Evolutionary conservation across 441 rosid genomes (phyloP), one percentile per base, ranked within the genome.

Genomic region (Manihot esculenta): DNA sequence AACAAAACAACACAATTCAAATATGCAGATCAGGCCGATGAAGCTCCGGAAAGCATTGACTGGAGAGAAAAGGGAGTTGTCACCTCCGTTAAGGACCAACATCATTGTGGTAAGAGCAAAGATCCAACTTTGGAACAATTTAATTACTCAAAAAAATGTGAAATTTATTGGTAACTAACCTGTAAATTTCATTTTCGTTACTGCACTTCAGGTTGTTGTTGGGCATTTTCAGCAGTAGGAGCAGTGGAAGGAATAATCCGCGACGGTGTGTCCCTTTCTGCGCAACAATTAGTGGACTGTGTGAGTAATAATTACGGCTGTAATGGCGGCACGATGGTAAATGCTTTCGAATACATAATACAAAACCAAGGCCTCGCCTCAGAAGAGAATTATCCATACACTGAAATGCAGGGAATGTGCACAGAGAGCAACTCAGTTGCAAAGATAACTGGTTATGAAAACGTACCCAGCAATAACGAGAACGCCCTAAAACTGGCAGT

Each of bases 201-300:
- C 5, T 35, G 41, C 41, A 35, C 41, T 35, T 35, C 84, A 88
- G 90, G 94, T 64, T 81, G 87, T 68, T 90, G 94, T 54, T 90
- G 96, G 94, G 96, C 94, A 14, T 90, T 90, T 49, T 78, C 94
- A n/a, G 88, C 91, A 3, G 87, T 87, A 61, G 90, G 92, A 70
- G 88, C 94, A 17, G 70, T 88, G 42, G 90, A 90, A 85, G 92
- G 93, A 64, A 78, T 87, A 75, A 80, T 84, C 24, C 83, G 84
- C 60, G 78, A 76, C 1, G 70, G 87, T 55, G 68, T 78, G 9
- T 82, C 91, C 41, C 76, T 90, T 49, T 90, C 91, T 10, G 96
- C 87, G 62, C 91, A 90, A 73, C 85, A 90, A 55, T 82, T 88
- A 27, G 75, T 90, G 50, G 91, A 90, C 74, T 90, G 93, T 58